Percentiles rank a stretch among this genome's conserved stretches.
These are phyloP conservation scores for Mycosarcoma maydis DNA, from an alignment of 1,284 basidiomycete species.

Conservation along the genomic window DNA sequence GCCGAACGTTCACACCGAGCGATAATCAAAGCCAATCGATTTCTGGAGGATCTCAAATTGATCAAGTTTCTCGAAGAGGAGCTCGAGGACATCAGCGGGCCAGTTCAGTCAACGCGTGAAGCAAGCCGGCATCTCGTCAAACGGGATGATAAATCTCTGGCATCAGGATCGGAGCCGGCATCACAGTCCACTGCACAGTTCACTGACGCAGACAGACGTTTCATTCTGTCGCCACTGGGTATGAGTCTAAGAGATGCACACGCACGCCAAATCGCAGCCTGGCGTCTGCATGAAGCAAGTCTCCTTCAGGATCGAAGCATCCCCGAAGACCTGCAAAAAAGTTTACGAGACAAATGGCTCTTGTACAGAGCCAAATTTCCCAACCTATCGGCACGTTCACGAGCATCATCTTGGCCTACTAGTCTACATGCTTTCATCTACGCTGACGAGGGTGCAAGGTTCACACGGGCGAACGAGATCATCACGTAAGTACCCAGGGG, in stretches of 20 bases:
- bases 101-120: background rate
- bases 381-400: background rate
- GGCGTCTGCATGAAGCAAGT: constrained; percentile 1
- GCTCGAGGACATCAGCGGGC: background rate
- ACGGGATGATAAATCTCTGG: background rate
- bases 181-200: too few species aligned
- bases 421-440: background rate
- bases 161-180: too few species aligned
- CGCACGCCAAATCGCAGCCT: constrained; percentile 7
- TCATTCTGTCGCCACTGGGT: background rate
- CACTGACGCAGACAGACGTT: background rate
- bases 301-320: background rate
- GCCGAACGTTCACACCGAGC: background rate
- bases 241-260: constrained; percentile 8
- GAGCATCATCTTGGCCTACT: background rate
- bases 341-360: background rate
- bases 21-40: background rate
- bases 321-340: background rate
- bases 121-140: background rate
- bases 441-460: constrained; percentile 12
- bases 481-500: constrained; percentile 23
- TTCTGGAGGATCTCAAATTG: background rate
- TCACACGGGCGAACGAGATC: background rate
- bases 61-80: constrained; percentile 5
- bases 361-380: background rate